Base-by-base conservation (phyloP, 192 early-diverging fungal species). In the Mortierella hygrophila region DNA sequence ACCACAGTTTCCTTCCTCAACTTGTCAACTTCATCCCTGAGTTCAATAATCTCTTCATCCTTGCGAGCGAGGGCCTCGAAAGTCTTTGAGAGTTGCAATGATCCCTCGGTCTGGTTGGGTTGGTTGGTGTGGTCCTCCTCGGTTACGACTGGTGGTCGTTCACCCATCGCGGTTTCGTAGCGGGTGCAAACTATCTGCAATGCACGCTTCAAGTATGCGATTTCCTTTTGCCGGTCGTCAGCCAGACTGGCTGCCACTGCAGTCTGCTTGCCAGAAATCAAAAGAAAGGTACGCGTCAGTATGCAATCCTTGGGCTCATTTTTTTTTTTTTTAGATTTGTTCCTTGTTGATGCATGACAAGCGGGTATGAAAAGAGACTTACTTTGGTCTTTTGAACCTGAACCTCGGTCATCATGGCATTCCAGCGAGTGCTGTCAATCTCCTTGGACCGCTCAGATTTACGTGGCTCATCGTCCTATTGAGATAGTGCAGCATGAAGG, bases 1-100 rank as follows among this genome's bases (percentile, higher is more conserved):
- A 81, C 68, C 0, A 63, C 49, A 23, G 75, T 70, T 40, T 80
- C 75, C 70, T 86, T 86, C 35, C 79, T 70, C 20, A 86, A 38
- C 21, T 23, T 72, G 4, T 86, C 84, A 0, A 81, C 70, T 20
- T 86, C 78, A 5, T 80, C 75, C 65, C 55, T 81, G 57, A 86
- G 84, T 21, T 86, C 84, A 32, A 80, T 78, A 9, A 86, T 74
- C 57, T 86, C 84, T 52, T 86, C 84, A 49, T 86, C 84, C 76
- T 86, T 86, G 11, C 79, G 74, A n/a, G 84, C 84, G 23, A 86
- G 70, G 18, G 84, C 84, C n/a, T 86, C 84, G 42, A 86, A 86
- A 2, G 84, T 86, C 68, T 86, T 86, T 16, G 84, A 81, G 2
- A 86, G 68, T 32, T 86, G 84, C 18, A 86, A 42, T 21, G 84